These are phyloP conservation scores for Graphiopsis chlorocephala DNA, from an alignment of 2,329 filamentous ascomycete species.

Conservation along the genomic window DNA sequence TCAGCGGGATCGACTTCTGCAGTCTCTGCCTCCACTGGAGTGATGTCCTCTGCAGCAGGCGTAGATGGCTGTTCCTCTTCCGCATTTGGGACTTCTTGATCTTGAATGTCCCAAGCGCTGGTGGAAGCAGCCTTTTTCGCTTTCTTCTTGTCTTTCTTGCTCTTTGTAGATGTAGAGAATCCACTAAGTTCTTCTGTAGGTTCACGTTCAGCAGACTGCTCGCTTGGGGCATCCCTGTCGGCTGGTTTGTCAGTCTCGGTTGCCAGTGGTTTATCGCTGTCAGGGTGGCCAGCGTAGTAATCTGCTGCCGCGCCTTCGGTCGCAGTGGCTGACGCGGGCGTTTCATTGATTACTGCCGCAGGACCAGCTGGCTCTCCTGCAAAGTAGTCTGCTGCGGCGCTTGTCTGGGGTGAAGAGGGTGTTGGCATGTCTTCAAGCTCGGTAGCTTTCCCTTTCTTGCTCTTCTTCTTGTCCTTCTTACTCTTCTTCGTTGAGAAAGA, in stretches of 20 bases:
- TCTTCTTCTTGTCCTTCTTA: slow-evolving; percentile 40
- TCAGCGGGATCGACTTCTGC: neutral
- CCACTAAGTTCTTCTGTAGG: slow-evolving; percentile 20
- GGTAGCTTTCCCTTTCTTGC: slow-evolving; percentile 18
- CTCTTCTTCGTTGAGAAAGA: slow-evolving; percentile 23
- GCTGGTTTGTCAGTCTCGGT: neutral
- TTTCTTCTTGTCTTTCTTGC: slow-evolving; percentile 46
- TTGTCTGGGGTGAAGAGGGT: neutral
- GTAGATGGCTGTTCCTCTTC: neutral
- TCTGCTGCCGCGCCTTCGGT: neutral
- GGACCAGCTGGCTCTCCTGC: neutral
- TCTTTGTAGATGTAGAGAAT: slow-evolving; percentile 23
- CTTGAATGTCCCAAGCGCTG: neutral
- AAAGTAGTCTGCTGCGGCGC: neutral
- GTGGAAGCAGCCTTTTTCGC: slow-evolving; percentile 21
- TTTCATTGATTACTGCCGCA: neutral
- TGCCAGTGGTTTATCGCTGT: neutral
- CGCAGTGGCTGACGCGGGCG: neutral
- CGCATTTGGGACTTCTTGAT: neutral
- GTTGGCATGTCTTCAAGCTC: neutral
- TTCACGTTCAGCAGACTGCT: neutral
- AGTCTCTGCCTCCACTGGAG: neutral
- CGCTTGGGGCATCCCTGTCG: slow-evolving; percentile 18
- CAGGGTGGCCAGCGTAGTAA: slow-evolving; percentile 2
- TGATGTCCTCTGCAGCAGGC: neutral